Percentiles rank a stretch among this genome's conserved stretches.
phyloP scores from a whole-genome alignment of 495 filamentous ascomycete genomes.

The Annulohypoxylon maeteangense region DNA sequence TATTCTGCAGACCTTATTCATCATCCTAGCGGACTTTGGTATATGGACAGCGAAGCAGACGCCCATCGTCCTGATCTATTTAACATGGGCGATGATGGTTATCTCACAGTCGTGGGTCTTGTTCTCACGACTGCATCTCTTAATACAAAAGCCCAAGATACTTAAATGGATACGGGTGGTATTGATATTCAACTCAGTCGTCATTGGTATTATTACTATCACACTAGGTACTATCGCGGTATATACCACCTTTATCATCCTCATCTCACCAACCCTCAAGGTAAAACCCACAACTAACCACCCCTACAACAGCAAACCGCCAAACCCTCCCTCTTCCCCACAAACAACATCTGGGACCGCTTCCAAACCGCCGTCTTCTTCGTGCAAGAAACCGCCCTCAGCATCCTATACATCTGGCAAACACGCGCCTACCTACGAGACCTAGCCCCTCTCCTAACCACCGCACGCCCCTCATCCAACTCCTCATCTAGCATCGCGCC shows the following conservation, averaged over 20 bases:
- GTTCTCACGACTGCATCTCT: neutral
- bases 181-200: conserved; percentile 3
- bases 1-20: conserved; percentile 4
- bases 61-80: neutral
- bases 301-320: neutral
- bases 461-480: neutral
- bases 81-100: conserved; percentile 4
- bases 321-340: neutral
- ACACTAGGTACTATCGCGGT: neutral
- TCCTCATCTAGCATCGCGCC: neutral
- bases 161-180: neutral
- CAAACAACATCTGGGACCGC: conserved; percentile 4
- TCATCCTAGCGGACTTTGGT: conserved; percentile 2
- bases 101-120: conserved; percentile 3
- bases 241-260: neutral
- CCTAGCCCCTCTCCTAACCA: neutral
- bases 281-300: neutral
- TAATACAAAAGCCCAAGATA: neutral
- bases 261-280: neutral
- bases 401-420: conserved; percentile 5
- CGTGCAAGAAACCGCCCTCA: conserved; percentile 4
- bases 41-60: neutral
- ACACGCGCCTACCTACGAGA: neutral
- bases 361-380: conserved; percentile 3
- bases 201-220: neutral